Evolutionary conservation across 2,329 filamentous ascomycete genomes (phyloP).

Genomic region (Parascedosporium putredinis): DNA sequence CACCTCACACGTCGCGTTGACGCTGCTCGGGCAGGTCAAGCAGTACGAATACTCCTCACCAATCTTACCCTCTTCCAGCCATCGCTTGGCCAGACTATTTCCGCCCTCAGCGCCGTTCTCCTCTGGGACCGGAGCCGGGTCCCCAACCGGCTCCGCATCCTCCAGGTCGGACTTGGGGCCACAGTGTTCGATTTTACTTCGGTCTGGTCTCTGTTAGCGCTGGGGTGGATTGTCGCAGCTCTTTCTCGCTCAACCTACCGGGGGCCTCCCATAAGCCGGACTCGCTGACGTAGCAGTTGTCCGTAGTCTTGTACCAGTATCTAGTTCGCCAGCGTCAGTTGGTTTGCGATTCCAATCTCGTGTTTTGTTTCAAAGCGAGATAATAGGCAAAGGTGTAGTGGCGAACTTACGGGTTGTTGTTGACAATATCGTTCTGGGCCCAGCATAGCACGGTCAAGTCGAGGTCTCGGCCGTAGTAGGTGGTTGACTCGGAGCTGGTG

Average conservation of each 20-base stretch:
- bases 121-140: not conserved
- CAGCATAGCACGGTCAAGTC: slow-evolving; percentile 9
- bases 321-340: not conserved
- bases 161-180: not conserved
- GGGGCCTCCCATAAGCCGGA: slow-evolving; percentile 7
- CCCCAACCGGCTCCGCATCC: not conserved
- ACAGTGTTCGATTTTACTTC: not conserved
- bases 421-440: not conserved
- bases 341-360: too few relatives aligned
- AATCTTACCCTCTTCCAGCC: slow-evolving; percentile 6
- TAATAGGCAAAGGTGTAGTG: not conserved
- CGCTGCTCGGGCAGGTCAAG: slow-evolving; percentile 1
- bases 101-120: not conserved
- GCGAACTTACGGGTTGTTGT: slow-evolving; percentile 5
- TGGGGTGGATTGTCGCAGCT: not conserved
- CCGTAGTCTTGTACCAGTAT: slow-evolving; percentile 9
- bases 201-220: not conserved
- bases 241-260: not conserved
- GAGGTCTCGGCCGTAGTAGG: slow-evolving; percentile 8
- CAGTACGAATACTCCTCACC: slow-evolving; percentile 10
- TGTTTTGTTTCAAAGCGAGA: too few relatives aligned
- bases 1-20: not conserved
- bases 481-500: not conserved
- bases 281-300: slow-evolving; percentile 8
- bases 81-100: not conserved